Percentiles rank a stretch among this genome's conserved stretches.
Conservation (phyloP, 1,139 yeast species). For the Yamadazyma sp. region DNA sequence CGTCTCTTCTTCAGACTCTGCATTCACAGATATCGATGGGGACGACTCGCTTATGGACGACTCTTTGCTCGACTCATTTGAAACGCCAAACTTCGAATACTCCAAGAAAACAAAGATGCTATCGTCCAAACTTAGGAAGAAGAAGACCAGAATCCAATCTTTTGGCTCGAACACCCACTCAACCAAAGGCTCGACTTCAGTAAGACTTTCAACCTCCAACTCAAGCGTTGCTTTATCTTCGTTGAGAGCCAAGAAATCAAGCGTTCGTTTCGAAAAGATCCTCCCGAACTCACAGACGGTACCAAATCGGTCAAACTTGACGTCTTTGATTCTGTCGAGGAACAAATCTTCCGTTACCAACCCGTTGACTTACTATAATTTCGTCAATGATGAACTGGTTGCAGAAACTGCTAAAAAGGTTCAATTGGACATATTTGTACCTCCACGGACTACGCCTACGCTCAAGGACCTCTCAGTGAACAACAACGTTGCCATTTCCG, state of each 20-base stretch:
- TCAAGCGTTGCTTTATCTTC: slow-evolving; percentile 10
- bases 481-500: slow-evolving; percentile 53
- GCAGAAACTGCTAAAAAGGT: slow-evolving; percentile 29
- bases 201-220: slow-evolving; percentile 7
- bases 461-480: slow-evolving; percentile 37
- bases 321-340: slow-evolving; percentile 41
- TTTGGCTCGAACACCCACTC: slow-evolving; percentile 6
- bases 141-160: slow-evolving; percentile 10
- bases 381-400: slow-evolving; percentile 32
- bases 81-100: slow-evolving; percentile 19
- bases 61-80: slow-evolving; percentile 31
- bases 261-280: slow-evolving; percentile 27
- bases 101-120: slow-evolving; percentile 18
- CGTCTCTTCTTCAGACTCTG: slow-evolving; percentile 38
- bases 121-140: slow-evolving; percentile 12
- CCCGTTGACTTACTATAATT: slow-evolving; percentile 55
- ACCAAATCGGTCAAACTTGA: slow-evolving; percentile 29
- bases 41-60: slow-evolving; percentile 40
- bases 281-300: slow-evolving; percentile 10
- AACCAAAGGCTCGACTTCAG: slow-evolving; percentile 2
- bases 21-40: slow-evolving; percentile 46
- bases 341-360: slow-evolving; percentile 38
- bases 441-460: slow-evolving; percentile 35
- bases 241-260: slow-evolving; percentile 11
- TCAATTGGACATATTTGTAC: slow-evolving; percentile 34